A percentile compares a stretch with the other conserved stretches of the same genome.
Evolutionary conservation across 2,329 filamentous ascomycete species (phyloP).

Genomic region (Escovopsis sp.): DNA sequence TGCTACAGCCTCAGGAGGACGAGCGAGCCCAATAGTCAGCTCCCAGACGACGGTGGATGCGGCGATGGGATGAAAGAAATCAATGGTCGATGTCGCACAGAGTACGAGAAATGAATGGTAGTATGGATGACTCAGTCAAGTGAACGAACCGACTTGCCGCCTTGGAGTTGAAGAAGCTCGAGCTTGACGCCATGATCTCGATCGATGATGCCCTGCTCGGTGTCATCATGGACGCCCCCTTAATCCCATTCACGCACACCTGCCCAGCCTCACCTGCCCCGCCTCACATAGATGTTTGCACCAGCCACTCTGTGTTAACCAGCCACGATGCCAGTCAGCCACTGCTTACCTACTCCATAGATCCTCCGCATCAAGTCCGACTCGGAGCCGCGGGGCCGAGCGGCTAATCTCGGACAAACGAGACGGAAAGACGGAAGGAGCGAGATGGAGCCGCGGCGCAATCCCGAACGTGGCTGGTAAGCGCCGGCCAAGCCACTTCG

Average conservation of each 20-base stretch:
- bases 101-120: no score
- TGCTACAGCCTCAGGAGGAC: no score
- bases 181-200: background rate
- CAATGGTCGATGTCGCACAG: no score
- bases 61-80: no score
- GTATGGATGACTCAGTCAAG: no score
- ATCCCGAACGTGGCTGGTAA: slow-evolving; percentile 7
- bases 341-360: slow-evolving; percentile 2
- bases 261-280: no score
- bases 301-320: no score
- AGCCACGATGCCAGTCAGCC: background rate
- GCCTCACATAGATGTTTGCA: background rate
- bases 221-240: no score
- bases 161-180: background rate
- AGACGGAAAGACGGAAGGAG: background rate
- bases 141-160: no score
- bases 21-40: no score
- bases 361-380: slow-evolving; percentile 12
- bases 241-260: no score
- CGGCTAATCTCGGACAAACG: slow-evolving; percentile 5
- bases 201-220: background rate
- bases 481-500: slow-evolving; percentile 3
- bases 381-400: slow-evolving; percentile 15
- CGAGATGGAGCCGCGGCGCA: slow-evolving; percentile 7
- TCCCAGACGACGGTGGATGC: no score